Conservation (phyloP, 1,284 basidiomycete genomes). For the Fomitopsis pinicola region DNA sequence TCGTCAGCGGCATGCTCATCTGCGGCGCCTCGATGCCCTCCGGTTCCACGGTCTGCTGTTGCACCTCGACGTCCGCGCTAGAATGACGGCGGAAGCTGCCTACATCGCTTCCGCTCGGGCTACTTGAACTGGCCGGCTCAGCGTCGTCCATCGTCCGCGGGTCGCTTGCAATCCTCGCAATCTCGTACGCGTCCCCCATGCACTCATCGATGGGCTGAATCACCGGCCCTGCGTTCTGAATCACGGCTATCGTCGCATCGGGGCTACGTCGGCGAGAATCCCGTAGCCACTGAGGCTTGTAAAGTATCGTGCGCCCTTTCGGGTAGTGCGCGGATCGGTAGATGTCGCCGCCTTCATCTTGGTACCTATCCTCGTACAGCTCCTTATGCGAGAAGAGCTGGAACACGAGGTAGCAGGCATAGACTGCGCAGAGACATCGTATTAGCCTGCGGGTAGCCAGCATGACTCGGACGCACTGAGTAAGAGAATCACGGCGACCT, state of each 20-base stretch:
- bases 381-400: conserved; percentile 82
- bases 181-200: not conserved
- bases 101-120: not conserved
- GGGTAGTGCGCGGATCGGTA: conserved; percentile 38
- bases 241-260: not conserved
- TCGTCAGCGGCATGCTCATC: conserved; percentile 48
- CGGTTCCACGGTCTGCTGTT: conserved; percentile 21
- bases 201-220: not conserved
- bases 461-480: conserved; percentile 47
- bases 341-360: conserved; percentile 37
- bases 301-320: not conserved
- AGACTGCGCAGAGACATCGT: conserved; percentile 40
- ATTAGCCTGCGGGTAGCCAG: not conserved
- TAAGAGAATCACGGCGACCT: conserved; percentile 78
- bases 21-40: conserved; percentile 45
- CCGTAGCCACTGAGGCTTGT: conserved; percentile 1
- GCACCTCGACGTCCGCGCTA: conserved; percentile 9
- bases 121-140: not conserved
- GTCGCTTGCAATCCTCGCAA: not conserved
- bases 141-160: not conserved
- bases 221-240: conserved; percentile 2
- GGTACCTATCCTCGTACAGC: conserved; percentile 71
- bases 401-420: conserved; percentile 74
- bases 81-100: not conserved
- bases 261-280: not conserved